phyloP scores from a whole-genome alignment of 768 basidiomycete genomes.

The Rhodotorula paludigena region DNA sequence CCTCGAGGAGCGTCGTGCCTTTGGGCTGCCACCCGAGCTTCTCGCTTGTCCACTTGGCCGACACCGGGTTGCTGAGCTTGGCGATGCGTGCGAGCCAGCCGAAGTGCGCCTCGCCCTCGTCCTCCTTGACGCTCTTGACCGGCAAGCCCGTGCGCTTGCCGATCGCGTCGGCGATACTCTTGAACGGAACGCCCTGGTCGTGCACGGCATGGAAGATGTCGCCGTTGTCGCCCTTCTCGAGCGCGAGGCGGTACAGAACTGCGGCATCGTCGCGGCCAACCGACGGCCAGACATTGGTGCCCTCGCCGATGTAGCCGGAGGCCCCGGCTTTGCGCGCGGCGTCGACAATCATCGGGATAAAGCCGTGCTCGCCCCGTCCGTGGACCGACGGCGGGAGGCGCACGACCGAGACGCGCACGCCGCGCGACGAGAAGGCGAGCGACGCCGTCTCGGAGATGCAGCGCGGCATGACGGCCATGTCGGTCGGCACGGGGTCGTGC shows the following conservation, averaged over 20 bases:
- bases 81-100: conserved; percentile 23
- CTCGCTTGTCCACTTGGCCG: conserved; percentile 28
- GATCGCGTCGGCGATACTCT: not conserved
- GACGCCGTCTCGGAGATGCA: not conserved
- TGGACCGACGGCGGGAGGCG: conserved; percentile 18
- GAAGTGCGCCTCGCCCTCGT: conserved; percentile 6
- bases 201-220: conserved; percentile 28
- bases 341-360: not conserved
- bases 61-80: conserved; percentile 1
- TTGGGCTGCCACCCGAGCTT: conserved; percentile 39
- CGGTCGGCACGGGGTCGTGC: not conserved
- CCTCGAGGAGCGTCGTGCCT: not conserved
- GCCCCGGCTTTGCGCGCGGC: not conserved
- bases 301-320: conserved; percentile 5
- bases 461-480: not conserved
- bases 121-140: not conserved
- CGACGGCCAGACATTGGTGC: conserved; percentile 33
- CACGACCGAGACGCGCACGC: conserved; percentile 3
- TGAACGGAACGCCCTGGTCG: conserved; percentile 7
- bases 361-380: conserved; percentile 7
- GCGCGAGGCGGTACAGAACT: conserved; percentile 34
- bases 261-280: conserved; percentile 43
- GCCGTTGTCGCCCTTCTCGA: conserved; percentile 37
- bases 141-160: not conserved
- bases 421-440: not conserved